Percentiles rank a stretch among this genome's conserved stretches.
Conservation (phyloP, 345 rosid species). For the Hypericum androsaemum region DNA sequence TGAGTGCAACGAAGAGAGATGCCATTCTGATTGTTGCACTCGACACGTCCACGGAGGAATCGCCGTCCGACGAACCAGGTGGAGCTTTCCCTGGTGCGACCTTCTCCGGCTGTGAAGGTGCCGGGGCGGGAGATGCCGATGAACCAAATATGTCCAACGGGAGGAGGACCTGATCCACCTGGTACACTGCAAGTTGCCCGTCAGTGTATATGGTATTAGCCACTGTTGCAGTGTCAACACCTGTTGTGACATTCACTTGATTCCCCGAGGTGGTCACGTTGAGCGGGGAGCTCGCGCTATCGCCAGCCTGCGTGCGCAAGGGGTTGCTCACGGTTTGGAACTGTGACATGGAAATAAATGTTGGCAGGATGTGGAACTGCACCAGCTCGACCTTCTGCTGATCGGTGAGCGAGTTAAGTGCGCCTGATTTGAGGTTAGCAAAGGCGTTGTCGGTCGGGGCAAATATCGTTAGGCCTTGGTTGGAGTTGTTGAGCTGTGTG, state of each 20-base stretch:
- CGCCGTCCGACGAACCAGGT: slow-evolving; percentile 19
- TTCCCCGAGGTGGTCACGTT: slow-evolving; percentile 74
- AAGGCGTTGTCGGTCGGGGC: slow-evolving; percentile 84
- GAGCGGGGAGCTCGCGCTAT: slow-evolving; percentile 43
- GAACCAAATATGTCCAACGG: slow-evolving; percentile 64
- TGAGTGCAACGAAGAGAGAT: slow-evolving; percentile 1
- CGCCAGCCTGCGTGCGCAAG: slow-evolving; percentile 75
- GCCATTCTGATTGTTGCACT: slow-evolving; percentile 18
- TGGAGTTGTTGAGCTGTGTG: slow-evolving; percentile 60
- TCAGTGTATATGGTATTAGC: slow-evolving; percentile 50
- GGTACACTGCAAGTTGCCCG: slow-evolving; percentile 59
- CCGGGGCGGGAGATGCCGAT: slow-evolving; percentile 47
- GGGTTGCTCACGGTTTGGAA: slow-evolving; percentile 88
- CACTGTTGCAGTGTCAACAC: slow-evolving; percentile 55
- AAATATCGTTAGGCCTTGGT: slow-evolving; percentile 63
- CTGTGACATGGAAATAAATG: slow-evolving; percentile 45
- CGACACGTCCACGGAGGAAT: slow-evolving; percentile 31
- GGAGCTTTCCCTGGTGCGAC: too few species aligned
- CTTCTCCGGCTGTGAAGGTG: slow-evolving; percentile 21
- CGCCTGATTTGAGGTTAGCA: slow-evolving; percentile 49
- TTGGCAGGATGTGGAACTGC: slow-evolving; percentile 75
- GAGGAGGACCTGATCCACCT: slow-evolving; percentile 64
- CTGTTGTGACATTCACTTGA: slow-evolving; percentile 68
- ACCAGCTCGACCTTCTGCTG: slow-evolving; percentile 62
- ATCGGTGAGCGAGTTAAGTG: slow-evolving; percentile 55